phyloP scores from a whole-genome alignment of 768 basidiomycete species.

The Rhodosporidiobolus sp. region DNA sequence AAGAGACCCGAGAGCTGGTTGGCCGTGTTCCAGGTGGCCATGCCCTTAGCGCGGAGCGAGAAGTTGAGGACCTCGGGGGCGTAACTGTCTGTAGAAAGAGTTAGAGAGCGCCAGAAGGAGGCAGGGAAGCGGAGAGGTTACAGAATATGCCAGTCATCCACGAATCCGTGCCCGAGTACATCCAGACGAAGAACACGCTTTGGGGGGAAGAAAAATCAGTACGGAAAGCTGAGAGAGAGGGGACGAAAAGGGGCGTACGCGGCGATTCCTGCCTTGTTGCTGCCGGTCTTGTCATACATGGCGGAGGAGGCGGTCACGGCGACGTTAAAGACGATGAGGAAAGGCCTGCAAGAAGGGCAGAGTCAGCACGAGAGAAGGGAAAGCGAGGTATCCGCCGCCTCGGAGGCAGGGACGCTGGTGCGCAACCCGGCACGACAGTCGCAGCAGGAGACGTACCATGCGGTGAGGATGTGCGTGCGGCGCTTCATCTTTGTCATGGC shows the following conservation, averaged over 20 bases:
- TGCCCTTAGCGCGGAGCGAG: neutral
- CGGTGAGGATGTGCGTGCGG: neutral
- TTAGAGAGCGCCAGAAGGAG: no score
- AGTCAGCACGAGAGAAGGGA: no score
- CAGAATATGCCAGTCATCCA: neutral
- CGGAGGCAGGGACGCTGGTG: no score
- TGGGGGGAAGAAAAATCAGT: neutral
- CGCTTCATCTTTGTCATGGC: neutral
- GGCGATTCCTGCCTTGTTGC: neutral
- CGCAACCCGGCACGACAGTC: no score
- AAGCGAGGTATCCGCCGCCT: no score
- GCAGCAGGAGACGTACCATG: no score
- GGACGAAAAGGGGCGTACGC: neutral
- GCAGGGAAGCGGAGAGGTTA: neutral
- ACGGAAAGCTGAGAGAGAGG: neutral
- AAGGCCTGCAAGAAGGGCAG: no score
- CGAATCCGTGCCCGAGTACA: neutral
- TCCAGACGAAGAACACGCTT: neutral
- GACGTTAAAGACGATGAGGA: conserved; percentile 1
- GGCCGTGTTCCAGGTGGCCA: conserved; percentile 26
- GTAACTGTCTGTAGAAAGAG: no score
- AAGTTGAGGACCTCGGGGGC: neutral
- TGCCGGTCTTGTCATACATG: neutral
- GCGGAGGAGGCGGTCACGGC: neutral
- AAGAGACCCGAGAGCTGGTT: conserved; percentile 23